Evolutionary conservation across 495 filamentous ascomycete species (phyloP).

Genomic region (Penicillium mononematosum): DNA sequence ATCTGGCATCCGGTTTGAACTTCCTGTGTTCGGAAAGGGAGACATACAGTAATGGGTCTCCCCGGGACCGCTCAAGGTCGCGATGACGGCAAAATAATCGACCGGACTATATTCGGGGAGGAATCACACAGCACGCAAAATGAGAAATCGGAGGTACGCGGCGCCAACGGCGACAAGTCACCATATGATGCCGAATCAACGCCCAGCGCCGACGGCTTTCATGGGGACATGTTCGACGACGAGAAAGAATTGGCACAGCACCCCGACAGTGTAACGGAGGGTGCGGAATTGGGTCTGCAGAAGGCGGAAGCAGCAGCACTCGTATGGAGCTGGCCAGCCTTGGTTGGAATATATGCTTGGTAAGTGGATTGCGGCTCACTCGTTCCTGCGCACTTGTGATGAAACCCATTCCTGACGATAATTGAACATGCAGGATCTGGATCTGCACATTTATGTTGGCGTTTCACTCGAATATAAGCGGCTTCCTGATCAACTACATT

Average conservation of each 20-base stretch:
- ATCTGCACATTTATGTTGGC: constrained; percentile 45
- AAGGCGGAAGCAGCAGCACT: constrained; percentile 47
- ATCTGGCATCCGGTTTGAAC: background rate
- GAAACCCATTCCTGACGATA: constrained; percentile 16
- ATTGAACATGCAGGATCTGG: constrained; percentile 35
- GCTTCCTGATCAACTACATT: constrained; percentile 39
- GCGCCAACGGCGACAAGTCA: background rate
- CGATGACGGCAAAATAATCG: background rate
- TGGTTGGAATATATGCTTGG: constrained; percentile 41
- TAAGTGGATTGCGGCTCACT: constrained; percentile 15
- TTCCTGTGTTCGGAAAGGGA: background rate
- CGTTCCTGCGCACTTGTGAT: background rate
- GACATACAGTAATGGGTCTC: constrained; percentile 4
- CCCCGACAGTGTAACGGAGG: constrained; percentile 26
- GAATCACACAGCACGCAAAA: background rate
- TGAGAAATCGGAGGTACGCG: background rate
- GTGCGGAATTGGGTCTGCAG: constrained; percentile 36
- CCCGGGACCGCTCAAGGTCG: constrained; percentile 1
- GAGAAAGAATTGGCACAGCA: constrained; percentile 26
- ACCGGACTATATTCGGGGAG: background rate
- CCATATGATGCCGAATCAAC: constrained; percentile 1
- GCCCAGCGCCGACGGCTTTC: background rate
- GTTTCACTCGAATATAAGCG: constrained; percentile 38
- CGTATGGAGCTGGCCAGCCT: constrained; percentile 37
- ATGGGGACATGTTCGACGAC: constrained; percentile 20